phyloP scores from a whole-genome alignment of 129 eudicot species.

The Tagetes erecta region DNA sequence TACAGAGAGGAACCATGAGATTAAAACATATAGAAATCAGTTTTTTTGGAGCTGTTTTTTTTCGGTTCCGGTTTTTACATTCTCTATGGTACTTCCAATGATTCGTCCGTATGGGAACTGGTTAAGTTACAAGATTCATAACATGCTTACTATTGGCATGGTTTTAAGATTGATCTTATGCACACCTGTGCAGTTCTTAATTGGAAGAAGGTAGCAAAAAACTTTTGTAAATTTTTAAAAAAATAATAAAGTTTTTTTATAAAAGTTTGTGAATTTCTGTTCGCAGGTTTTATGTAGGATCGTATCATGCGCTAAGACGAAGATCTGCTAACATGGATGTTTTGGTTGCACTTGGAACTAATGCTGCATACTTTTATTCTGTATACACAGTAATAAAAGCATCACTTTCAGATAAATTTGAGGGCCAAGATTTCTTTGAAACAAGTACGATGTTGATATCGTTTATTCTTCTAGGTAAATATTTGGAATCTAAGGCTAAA shows the following conservation, averaged over 20 bases:
- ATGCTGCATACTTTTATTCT: constrained; percentile 96
- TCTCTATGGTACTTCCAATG: constrained; percentile 91
- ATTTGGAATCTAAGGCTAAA: constrained; percentile 85
- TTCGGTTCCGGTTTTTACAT: constrained; percentile 71
- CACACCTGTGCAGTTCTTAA: constrained; percentile 89
- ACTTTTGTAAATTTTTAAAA: neutral
- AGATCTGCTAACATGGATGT: constrained; percentile 97
- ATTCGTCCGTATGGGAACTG: constrained; percentile 85
- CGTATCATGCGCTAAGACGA: constrained; percentile 87
- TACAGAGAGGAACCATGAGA: constrained; percentile 61
- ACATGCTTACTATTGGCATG: constrained; percentile 85
- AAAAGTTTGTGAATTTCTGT: constrained; percentile 14
- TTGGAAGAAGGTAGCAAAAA: constrained; percentile 73
- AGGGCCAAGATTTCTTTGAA: constrained; percentile 92
- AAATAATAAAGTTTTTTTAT: neutral
- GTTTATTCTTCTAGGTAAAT: constrained; percentile 90
- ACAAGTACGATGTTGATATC: constrained; percentile 98
- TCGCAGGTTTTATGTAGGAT: constrained; percentile 83
- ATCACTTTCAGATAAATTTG: constrained; percentile 62
- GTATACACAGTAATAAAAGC: constrained; percentile 76
- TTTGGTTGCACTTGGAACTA: constrained; percentile 93
- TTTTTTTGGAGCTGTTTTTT: constrained; percentile 89
- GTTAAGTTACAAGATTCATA: constrained; percentile 77
- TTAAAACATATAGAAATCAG: constrained; percentile 52
- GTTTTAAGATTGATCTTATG: constrained; percentile 75